phyloP scores from a whole-genome alignment of 169 alveolate genomes.

The Theileria annulata region DNA sequence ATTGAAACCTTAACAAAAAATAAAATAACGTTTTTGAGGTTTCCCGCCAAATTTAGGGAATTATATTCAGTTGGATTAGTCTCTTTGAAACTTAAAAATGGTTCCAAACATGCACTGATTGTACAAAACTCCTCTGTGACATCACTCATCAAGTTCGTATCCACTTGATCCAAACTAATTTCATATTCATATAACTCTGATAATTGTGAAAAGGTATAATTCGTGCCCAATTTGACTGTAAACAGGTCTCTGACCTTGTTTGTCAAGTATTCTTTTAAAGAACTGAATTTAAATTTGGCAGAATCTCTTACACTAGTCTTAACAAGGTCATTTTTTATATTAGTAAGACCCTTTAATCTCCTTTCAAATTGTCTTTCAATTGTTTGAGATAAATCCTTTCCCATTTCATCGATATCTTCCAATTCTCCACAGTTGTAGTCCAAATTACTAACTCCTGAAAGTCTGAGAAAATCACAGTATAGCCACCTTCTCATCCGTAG shows the following conservation, averaged over 20 bases:
- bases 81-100: background rate
- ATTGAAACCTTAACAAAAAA: slow-evolving; percentile 31
- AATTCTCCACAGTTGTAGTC: slow-evolving; percentile 60
- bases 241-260: background rate
- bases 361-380: slow-evolving; percentile 4
- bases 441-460: slow-evolving; percentile 20
- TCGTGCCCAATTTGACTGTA: background rate
- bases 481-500: slow-evolving; percentile 48
- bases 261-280: background rate
- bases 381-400: slow-evolving; percentile 14
- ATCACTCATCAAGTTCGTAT: slow-evolving; percentile 17
- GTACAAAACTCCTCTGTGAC: slow-evolving; percentile 13
- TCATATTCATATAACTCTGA: slow-evolving; percentile 24
- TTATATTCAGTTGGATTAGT: background rate
- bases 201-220: background rate
- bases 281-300: background rate
- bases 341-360: slow-evolving; percentile 9
- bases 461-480: slow-evolving; percentile 45
- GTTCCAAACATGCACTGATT: background rate
- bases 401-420: slow-evolving; percentile 61
- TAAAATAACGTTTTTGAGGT: slow-evolving; percentile 17
- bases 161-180: background rate
- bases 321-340: background rate
- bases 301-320: background rate
- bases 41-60: slow-evolving; percentile 7